Base-by-base conservation (phyloP, 331 rosid species). In the Malus hybrid region DNA sequence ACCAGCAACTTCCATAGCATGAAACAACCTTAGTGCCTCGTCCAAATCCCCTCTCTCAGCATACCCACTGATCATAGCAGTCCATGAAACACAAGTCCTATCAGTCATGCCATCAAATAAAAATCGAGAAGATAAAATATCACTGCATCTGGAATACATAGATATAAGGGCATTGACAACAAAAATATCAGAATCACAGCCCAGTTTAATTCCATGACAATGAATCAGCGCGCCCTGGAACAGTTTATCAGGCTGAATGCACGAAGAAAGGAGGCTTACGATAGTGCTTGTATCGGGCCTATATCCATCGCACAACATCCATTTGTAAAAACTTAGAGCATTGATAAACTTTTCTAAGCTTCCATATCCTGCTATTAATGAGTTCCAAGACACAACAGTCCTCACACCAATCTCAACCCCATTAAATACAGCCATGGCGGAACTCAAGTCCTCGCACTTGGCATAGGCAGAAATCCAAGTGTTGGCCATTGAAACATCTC, bases 81-180 rank as follows among this genome's bases (percentile, higher is more conserved):
- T 89, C 94, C 91, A 89, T 2, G 90, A 85, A 68, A 89, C 91
- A 66, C 88, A 75, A 34, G 88, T 87, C 71, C 82, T 85, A 19
- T 39, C 28, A 60, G 70, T 57, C 87, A 85, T 78, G 20, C 74
- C 53, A 36, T 89, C 89, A 62, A 89, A 89, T 72, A 81, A 78
- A 73, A 64, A 50, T 29, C 83, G 76, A 19, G 88, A 89, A 18
- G 89, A 85, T 68, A 56, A 34, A 24, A 85, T 55, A 76, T 89
- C 89, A 48, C 88, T 82, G 15, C 88, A 83, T 80, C 78, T 87
- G 22, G 91, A 83, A 68, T 89, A 85, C 91, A 89, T 87, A 24
- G 86, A 89, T 64, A 89, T 78, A 44, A 89, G 87, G 69, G 89
- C 81, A 69, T 89, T 87, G 34, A 63, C 68, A 67, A 87, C 89